These are phyloP conservation scores for Eremochloa ophiuroides DNA, from an alignment of 176 grass and related monocot species.

Conservation along the genomic window DNA sequence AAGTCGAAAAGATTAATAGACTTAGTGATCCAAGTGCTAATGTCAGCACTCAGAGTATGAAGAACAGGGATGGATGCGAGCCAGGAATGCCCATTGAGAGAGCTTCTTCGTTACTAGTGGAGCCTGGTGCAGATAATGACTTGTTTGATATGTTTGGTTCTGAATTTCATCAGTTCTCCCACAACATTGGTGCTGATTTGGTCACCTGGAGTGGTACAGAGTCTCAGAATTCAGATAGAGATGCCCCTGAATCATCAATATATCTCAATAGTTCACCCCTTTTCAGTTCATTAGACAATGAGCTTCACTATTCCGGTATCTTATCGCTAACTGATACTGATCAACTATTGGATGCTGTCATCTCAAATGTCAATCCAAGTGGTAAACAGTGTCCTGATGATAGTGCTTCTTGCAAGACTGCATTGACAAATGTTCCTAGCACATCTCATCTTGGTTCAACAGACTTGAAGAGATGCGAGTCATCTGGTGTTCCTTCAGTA, in stretches of 20 bases:
- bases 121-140: conserved; percentile 45
- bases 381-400: conserved; percentile 53
- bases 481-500: conserved; percentile 20
- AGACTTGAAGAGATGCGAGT: conserved; percentile 39
- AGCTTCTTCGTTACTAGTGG: conserved; percentile 31
- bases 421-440: conserved; percentile 45
- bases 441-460: conserved; percentile 32
- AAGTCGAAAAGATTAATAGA: conserved; percentile 21
- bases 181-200: conserved; percentile 42
- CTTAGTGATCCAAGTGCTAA: conserved; percentile 32
- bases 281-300: conserved; percentile 46
- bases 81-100: conserved; percentile 10
- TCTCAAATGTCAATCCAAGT: conserved; percentile 56
- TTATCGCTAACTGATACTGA: conserved; percentile 58
- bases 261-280: conserved; percentile 28
- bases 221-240: conserved; percentile 35
- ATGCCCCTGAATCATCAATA: conserved; percentile 37
- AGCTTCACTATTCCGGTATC: conserved; percentile 38
- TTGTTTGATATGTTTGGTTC: conserved; percentile 61
- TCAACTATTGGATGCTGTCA: conserved; percentile 77
- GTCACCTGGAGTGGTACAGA: conserved; percentile 30
- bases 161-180: conserved; percentile 40
- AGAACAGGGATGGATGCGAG: conserved; percentile 16
- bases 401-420: conserved; percentile 57
- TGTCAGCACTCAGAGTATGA: conserved; percentile 12